phyloP scores from a whole-genome alignment of 2,329 filamentous ascomycete species.

The Cordyceps tenuipes region DNA sequence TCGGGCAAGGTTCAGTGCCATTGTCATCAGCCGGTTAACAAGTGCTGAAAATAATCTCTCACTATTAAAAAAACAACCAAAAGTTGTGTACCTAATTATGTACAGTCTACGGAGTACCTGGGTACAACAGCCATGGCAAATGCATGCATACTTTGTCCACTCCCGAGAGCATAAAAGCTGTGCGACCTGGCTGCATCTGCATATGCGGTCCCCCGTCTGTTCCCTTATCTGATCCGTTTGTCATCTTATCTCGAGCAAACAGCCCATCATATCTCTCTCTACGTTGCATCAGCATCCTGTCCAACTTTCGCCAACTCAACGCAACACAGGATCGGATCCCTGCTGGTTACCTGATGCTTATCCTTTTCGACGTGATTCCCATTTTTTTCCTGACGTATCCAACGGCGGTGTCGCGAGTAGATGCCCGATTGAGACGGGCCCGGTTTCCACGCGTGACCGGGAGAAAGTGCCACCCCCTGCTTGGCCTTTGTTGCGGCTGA shows the following conservation, averaged over 20 bases:
- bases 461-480: background rate
- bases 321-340: background rate
- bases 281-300: background rate
- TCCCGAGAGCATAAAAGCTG: background rate
- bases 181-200: background rate
- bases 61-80: too few species aligned
- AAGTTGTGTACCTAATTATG: too few species aligned
- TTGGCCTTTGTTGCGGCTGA: constrained; percentile 3
- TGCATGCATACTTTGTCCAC: background rate
- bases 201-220: background rate
- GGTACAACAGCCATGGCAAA: background rate
- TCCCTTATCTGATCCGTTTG: background rate
- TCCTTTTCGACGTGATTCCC: background rate
- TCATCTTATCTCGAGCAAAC: constrained; percentile 6
- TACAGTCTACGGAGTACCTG: background rate
- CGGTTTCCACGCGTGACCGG: background rate
- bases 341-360: background rate
- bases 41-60: background rate
- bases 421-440: constrained; percentile 1
- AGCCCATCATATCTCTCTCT: background rate
- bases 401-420: background rate
- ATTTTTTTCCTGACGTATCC: background rate
- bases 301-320: too few species aligned
- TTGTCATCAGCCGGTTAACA: background rate
- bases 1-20: background rate